Evolutionary conservation across 2,329 filamentous ascomycete genomes (phyloP).

Genomic region (Dothideomycetes sp.): DNA sequence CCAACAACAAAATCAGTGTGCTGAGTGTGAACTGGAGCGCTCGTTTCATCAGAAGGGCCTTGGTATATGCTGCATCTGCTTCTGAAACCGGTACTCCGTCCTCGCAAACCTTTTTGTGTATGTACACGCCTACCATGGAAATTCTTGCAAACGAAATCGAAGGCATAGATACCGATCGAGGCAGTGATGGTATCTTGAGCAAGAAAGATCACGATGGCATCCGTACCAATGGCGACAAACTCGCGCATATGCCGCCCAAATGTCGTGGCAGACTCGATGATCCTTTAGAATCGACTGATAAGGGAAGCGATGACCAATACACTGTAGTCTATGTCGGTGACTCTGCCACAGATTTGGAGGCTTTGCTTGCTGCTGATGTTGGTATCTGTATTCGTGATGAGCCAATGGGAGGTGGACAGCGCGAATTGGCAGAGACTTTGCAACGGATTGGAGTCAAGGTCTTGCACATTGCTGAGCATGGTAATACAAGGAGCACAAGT

Average conservation of each 20-base stretch:
- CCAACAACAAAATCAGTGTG: slow-evolving; percentile 23
- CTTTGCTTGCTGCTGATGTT: slow-evolving; percentile 35
- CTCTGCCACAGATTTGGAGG: slow-evolving; percentile 39
- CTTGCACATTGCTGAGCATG: background rate
- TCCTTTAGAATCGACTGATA: background rate
- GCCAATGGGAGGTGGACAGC: slow-evolving; percentile 27
- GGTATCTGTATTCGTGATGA: slow-evolving; percentile 39
- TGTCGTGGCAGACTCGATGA: slow-evolving; percentile 5
- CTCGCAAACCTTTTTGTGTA: background rate
- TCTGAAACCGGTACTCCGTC: background rate
- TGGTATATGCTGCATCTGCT: slow-evolving; percentile 14
- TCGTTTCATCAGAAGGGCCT: slow-evolving; percentile 29
- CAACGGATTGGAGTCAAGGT: slow-evolving; percentile 16
- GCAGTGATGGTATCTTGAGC: slow-evolving; percentile 24
- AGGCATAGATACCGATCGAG: slow-evolving; percentile 19
- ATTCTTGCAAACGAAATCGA: slow-evolving; percentile 30
- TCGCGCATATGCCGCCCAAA: slow-evolving; percentile 20
- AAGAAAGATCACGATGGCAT: slow-evolving; percentile 20
- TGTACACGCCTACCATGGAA: slow-evolving; percentile 15
- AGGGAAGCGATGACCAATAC: slow-evolving; percentile 5
- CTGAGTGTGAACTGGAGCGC: slow-evolving; percentile 42
- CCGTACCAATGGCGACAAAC: slow-evolving; percentile 35
- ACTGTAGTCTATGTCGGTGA: slow-evolving; percentile 39
- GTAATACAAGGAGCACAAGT: background rate
- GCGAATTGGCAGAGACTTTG: slow-evolving; percentile 27